Base-by-base conservation (phyloP, 106 monocot species). In the Triglochin maritima region DNA sequence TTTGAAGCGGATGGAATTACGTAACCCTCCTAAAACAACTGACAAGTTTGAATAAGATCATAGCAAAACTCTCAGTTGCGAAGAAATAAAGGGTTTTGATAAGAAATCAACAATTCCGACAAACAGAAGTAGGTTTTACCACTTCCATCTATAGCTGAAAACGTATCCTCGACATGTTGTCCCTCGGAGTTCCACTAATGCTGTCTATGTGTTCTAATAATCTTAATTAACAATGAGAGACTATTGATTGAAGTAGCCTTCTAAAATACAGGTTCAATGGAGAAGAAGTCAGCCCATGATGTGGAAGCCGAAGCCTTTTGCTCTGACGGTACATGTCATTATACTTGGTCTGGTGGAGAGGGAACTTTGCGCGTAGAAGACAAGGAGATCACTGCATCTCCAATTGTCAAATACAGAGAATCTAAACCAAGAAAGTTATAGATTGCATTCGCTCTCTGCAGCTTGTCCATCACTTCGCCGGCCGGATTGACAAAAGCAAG, bases 401-500 rank as follows among this genome's bases (percentile, higher is more conserved):
- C 67, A 15, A 77, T 63, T 11, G 88, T 88, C 65, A 88, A 64
- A 48, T 72, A 84, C 60, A 88, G 82, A 43, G 72, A 75, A 71
- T 88, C 79, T 2, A 55, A 44, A 6, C 71, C 77, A 13, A 80
- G 66, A 54, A 84, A 82, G 17, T 66, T 63, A 15, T 79, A 68
- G 52, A 72, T 44, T 15, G 71, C 50, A 46, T 88, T 84, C 46
- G 82, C 88, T 72, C 88, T 63, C 53, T 88, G 81, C 14, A 88
- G 41, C 17, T 88, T 88, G 71, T 88, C 88, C 79, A 82, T 82
- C 52, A 88, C 88, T 46, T 88, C 88, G 44, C 79, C 88, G 14
- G 72, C 66, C 5, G 88, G 84, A 72, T 88, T 88, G 3, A 88
- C 74, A 63, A 82, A 72, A 12, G 71, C 17, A 45, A 88, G 67